A percentile compares a stretch with the other conserved stretches of the same genome.
Evolutionary conservation across 176 grass and related monocot genomes (phyloP).

Genomic region (Avena atlantica): DNA sequence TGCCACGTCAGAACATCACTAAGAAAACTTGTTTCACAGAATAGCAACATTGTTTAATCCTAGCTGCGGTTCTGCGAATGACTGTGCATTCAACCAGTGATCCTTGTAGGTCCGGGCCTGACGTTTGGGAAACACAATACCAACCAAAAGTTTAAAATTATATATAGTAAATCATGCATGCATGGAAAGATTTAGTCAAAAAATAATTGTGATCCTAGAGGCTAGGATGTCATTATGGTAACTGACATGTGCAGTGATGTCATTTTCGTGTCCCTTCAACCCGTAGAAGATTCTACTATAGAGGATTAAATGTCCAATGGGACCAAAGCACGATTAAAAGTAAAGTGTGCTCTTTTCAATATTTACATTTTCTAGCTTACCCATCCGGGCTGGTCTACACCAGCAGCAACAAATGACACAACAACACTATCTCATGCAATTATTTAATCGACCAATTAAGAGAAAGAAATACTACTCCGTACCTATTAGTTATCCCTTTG

Average conservation of each 20-base stretch:
- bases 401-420: background rate
- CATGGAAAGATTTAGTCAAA: constrained; percentile 32
- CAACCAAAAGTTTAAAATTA: constrained; percentile 7
- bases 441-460: background rate
- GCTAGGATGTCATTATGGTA: constrained; percentile 1
- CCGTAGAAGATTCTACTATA: constrained; percentile 25
- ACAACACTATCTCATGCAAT: background rate
- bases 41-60: background rate
- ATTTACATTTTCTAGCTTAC: constrained; percentile 22
- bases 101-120: constrained; percentile 17
- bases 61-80: background rate
- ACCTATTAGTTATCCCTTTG: background rate
- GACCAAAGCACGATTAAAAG: background rate
- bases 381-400: background rate
- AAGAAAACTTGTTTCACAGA: background rate
- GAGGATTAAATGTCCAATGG: background rate
- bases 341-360: background rate
- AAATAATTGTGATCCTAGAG: constrained; percentile 22
- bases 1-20: background rate
- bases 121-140: constrained; percentile 38
- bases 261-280: constrained; percentile 36
- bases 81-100: constrained; percentile 6
- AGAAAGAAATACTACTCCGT: background rate
- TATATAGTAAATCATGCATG: background rate
- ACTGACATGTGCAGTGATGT: constrained; percentile 53